phyloP scores from a whole-genome alignment of 768 basidiomycete genomes.

The Cystobasidiopsis lactophilus region DNA sequence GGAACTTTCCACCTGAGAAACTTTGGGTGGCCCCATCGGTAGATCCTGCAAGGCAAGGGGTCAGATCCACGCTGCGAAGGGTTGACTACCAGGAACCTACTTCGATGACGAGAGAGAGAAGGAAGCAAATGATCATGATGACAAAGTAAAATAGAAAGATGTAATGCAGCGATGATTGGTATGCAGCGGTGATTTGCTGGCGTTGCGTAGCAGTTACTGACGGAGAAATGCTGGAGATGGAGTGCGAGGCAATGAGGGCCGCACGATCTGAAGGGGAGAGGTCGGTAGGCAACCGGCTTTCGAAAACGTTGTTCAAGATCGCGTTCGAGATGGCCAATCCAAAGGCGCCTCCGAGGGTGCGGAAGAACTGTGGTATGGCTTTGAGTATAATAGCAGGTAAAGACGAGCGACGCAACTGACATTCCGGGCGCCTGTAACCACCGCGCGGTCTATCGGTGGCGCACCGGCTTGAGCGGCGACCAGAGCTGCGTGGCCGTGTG shows the following conservation, averaged over 20 bases:
- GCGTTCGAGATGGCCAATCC: constrained; percentile 22
- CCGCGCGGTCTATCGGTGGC: constrained; percentile 19
- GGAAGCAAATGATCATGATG: constrained; percentile 14
- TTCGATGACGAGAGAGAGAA: constrained; percentile 1
- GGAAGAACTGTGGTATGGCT: constrained; percentile 16
- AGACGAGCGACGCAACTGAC: neutral
- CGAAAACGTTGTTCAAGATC: constrained; percentile 20
- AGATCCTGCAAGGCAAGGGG: too few relatives aligned
- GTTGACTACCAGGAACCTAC: too few relatives aligned
- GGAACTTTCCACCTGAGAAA: too few relatives aligned
- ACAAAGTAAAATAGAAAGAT: constrained; percentile 20
- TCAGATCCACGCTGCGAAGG: too few relatives aligned
- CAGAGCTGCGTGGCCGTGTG: too few relatives aligned
- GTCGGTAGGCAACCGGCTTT: constrained; percentile 2
- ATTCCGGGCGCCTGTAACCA: constrained; percentile 19
- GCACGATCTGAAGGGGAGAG: neutral
- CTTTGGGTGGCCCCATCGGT: too few relatives aligned
- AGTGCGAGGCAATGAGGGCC: too few relatives aligned
- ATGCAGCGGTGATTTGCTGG: constrained; percentile 12
- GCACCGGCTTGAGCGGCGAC: constrained; percentile 19
- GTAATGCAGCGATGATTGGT: constrained; percentile 16
- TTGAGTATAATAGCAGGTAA: neutral
- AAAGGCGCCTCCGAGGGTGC: constrained; percentile 23
- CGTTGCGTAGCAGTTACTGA: neutral
- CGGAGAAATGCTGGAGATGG: too few relatives aligned